phyloP scores from a whole-genome alignment of 495 filamentous ascomycete genomes.

The Melanomma pulvis-pyrius region DNA sequence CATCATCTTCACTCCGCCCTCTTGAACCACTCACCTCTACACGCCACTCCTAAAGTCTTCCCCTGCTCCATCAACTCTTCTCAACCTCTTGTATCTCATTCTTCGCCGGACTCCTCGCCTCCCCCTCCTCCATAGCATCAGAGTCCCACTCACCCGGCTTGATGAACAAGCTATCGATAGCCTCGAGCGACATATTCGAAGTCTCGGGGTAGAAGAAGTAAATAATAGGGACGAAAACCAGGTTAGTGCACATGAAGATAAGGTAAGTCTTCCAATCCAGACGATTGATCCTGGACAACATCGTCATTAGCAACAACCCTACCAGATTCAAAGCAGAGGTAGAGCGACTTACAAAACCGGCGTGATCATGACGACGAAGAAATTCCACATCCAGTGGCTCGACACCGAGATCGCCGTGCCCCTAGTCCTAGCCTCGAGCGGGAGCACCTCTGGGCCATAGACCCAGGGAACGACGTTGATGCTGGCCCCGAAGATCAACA shows the following conservation, averaged over 20 bases:
- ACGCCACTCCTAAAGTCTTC: too few species aligned
- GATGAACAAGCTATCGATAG: slow-evolving; percentile 10
- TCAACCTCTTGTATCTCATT: too few species aligned
- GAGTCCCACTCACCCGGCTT: too few species aligned
- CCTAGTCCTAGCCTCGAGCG: slow-evolving; percentile 40
- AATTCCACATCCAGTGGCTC: slow-evolving; percentile 50
- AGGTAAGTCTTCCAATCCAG: slow-evolving; percentile 35
- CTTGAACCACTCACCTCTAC: too few species aligned
- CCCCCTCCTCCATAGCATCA: too few species aligned
- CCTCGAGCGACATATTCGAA: slow-evolving; percentile 2
- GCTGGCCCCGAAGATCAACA: slow-evolving; percentile 51
- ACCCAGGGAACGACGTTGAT: slow-evolving; percentile 54
- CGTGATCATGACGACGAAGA: slow-evolving; percentile 42
- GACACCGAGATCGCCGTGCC: slow-evolving; percentile 48
- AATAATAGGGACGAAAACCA: slow-evolving; percentile 48
- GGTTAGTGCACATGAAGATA: slow-evolving; percentile 33
- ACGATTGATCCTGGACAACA: slow-evolving; percentile 18
- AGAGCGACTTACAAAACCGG: slow-evolving; percentile 19
- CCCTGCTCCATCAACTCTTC: too few species aligned
- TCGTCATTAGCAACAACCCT: background rate
- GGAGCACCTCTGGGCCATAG: slow-evolving; percentile 50
- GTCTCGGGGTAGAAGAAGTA: slow-evolving; percentile 50
- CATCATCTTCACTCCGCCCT: too few species aligned
- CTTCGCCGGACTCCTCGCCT: too few species aligned
- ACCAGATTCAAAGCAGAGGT: background rate